Evolutionary conservation across 2,329 filamentous ascomycete species (phyloP), one percentile per base, ranked within the genome.

Genomic region (Aspergillus sp.): DNA sequence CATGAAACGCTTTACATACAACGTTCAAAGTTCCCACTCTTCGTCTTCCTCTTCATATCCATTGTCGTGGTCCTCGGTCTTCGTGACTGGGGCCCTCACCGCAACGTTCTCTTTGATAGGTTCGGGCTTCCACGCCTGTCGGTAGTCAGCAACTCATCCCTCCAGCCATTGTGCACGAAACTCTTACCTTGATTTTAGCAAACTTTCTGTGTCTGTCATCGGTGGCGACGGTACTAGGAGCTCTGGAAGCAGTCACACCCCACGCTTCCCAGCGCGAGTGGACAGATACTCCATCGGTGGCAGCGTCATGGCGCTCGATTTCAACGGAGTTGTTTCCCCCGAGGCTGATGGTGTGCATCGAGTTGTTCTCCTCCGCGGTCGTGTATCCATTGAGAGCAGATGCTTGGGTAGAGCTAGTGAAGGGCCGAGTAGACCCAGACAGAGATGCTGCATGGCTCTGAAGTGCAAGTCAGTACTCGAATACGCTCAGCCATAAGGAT

Each of bases 151-250:
- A 47, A 22, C 30, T 23, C 3, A 7, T 41, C 11, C 11, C 9
- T 41, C 2, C 15, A 41, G 4, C 15, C 15, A 13, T 41, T 15
- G 15, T 17, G 34, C 34, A 41, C 34, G 15, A 41, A 41, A 34
- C 7, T 58, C 63, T 56, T 54, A 67, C 65, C 23, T 51, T 58
- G 7, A 74, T 60, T 48, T 70, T 73, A 2, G 69, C 70, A 43
- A 74, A 74, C 25, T 62, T 57, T 19, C 63, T 61, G n/a, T 57
- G 41, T 19, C 57, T 58, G 50, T 66, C 63, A 31, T 50, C 57
- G 1, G 43, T 28, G 8, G 25, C 28, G 50, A 46, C 46, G 28
- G 50, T 60, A 4, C 38, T 46, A n/a, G 51, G 31, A 8, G 19
- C 46, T 25, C 46, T 22, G 17, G 62, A 52, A 13, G n/a, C 31